A percentile compares a stretch with the other conserved stretches of the same genome.
phyloP scores from a whole-genome alignment of 495 filamentous ascomycete genomes.

The Aspergillus carlsbadensis region DNA sequence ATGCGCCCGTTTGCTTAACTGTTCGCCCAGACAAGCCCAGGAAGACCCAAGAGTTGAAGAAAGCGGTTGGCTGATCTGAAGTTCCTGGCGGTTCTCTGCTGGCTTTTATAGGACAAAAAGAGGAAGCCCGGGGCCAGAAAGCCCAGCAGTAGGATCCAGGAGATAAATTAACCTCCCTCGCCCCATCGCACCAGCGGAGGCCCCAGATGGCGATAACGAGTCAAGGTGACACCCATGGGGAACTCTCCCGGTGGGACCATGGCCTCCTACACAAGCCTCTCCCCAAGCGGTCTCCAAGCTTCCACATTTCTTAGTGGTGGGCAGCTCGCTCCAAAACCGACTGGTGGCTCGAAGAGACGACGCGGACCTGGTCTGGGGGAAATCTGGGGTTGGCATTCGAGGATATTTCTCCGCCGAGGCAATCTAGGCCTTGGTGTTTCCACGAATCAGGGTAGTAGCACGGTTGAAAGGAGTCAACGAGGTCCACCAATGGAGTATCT shows the following conservation, averaged over 20 bases:
- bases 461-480: constrained; percentile 16
- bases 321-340: constrained; percentile 18
- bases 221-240: constrained; percentile 7
- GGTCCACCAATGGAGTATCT: constrained; percentile 36
- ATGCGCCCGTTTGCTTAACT: not conserved
- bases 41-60: constrained; percentile 4
- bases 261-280: constrained; percentile 16
- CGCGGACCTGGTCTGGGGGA: constrained; percentile 10
- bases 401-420: constrained; percentile 35
- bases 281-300: constrained; percentile 9
- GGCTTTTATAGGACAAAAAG: constrained; percentile 2
- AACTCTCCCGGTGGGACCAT: constrained; percentile 21
- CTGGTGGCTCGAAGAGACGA: not conserved
- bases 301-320: constrained; percentile 34
- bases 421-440: constrained; percentile 22
- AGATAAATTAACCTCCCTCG: constrained; percentile 17
- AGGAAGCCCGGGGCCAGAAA: not conserved
- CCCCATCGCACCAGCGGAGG: constrained; percentile 1
- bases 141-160: constrained; percentile 11
- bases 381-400: constrained; percentile 37
- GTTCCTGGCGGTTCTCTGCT: not conserved
- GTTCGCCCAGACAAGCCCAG: constrained; percentile 7
- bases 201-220: constrained; percentile 16
- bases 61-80: not conserved
- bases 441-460: constrained; percentile 34